Conservation (phyloP, 257 asterid genomes). For the Coffea eugenioides region DNA sequence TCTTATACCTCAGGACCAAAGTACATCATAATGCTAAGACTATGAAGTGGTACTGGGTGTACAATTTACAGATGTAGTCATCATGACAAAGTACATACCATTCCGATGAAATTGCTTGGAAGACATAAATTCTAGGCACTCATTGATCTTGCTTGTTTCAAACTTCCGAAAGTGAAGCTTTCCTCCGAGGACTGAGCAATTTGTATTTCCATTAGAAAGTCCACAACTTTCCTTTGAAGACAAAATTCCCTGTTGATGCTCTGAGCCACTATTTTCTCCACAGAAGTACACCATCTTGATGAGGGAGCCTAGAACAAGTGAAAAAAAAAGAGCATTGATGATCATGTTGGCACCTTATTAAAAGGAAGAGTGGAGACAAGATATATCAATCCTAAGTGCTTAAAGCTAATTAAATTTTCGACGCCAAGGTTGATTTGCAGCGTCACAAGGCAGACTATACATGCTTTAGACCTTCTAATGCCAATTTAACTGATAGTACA, state of each 20-base stretch:
- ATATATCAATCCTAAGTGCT: too few relatives aligned
- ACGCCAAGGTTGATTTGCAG: background rate
- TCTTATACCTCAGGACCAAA: background rate
- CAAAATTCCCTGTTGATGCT: slow-evolving; percentile 21
- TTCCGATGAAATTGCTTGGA: slow-evolving; percentile 30
- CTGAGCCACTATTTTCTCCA: slow-evolving; percentile 24
- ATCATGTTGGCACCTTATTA: background rate
- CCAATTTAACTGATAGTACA: background rate
- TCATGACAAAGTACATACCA: slow-evolving; percentile 30
- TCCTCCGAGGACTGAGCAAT: slow-evolving; percentile 27
- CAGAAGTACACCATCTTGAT: slow-evolving; percentile 76
- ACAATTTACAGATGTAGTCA: background rate
- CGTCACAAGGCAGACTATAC: background rate
- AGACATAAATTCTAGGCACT: slow-evolving; percentile 41
- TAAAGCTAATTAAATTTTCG: background rate
- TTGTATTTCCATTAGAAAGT: slow-evolving; percentile 28
- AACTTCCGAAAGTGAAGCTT: slow-evolving; percentile 40
- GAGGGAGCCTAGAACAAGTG: slow-evolving; percentile 57
- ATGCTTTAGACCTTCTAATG: background rate
- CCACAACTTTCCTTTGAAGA: slow-evolving; percentile 17
- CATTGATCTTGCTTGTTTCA: slow-evolving; percentile 46
- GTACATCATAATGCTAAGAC: background rate
- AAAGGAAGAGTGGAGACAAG: background rate
- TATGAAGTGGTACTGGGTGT: background rate
- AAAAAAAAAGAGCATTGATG: slow-evolving; percentile 1